Evolutionary conservation across 805 yeast genomes (phyloP), one percentile per base, ranked within the genome.

Genomic region (Cyberlindnera amylophila): DNA sequence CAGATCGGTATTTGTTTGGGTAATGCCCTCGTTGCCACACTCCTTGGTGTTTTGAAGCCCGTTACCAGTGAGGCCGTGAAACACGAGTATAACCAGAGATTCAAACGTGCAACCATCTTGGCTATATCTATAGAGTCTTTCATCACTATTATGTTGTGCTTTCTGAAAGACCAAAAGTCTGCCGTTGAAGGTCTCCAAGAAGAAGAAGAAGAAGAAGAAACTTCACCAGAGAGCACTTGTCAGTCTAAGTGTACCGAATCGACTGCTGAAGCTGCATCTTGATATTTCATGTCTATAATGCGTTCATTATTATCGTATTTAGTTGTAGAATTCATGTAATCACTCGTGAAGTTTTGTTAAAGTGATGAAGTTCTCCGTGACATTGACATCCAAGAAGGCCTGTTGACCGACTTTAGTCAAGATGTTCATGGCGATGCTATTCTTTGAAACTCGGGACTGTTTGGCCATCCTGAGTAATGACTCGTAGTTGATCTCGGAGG

Each of bases 1-100:
- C 73, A 69, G 47, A 44, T 67, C 19, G 67, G 66, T 1, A 40
- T 53, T 17, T 52, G 65, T 39, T 28, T 65, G 15, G 60, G 62
- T 1, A 49, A 52, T 31, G 61, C 68, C 4, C 38, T 62, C 10
- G 26, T 53, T 3, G 41, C 62, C 1, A 51, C 65, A 4, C 44
- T 65, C 4, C 15, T 63, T 10, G 68, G 67, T 15, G 51, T 52
- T 18, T 18, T 55, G 31, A n/a, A 13, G 13, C 8, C 33, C 33
- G 0, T 12, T 9, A n/a, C 36, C 11, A 32, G 13, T 1, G 24
- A 28, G 12, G 23, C 32, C 5, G 6, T 18, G 4, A 36, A 30
- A 0, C 18, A 34, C 30, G 36, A 45, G 34, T 2, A 32, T 6
- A 6, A 13, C 2, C 44, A 41, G 29, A 23, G 27, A 11, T 42